Base-by-base conservation (phyloP, 192 early-diverging fungal genomes). In the Geranomyces michiganensis region DNA sequence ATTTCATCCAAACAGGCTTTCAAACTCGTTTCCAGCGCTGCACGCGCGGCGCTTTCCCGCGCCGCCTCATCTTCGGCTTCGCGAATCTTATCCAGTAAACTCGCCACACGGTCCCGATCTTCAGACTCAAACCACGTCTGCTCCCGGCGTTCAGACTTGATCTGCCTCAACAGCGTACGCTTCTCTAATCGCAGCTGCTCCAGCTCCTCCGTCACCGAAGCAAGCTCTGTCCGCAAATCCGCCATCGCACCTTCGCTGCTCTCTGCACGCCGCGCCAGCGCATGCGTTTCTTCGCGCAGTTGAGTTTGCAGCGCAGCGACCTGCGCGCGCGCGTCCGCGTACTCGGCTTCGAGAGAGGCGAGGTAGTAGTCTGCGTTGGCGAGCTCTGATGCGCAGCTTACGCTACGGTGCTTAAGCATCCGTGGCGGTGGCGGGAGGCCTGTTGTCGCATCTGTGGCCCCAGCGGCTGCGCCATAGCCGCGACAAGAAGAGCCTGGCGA, bases 21-120 rank as follows among this genome's bases (percentile, higher is more conserved):
- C n/a, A 62, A 27, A 21, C 26, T 21, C 12, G 12, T n/a, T 43
- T 62, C 60, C 9, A 62, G 22, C 30, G 30, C 41, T 27, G n/a
- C 22, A 27, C 60, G n/a, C 41, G 60, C 60, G 41, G 60, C 10
- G 30, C 22, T 30, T n/a, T 62, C 60, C 60, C 60, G n/a, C 27
- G 30, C 31, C 60, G 30, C 41, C 31, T 62, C 60, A 9, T 62
- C 60, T 27, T 62, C 60, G 0, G 60, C 60, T 43, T 62, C 60
- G 12, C 30, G 60, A 12, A 62, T 30, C 26, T 43, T 31, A 9
- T 22, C 30, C n/a, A 62, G n/a, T n/a, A 62, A n/a, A 0, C 9
- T 27, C 30, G 30, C 60, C 10, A 62, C 7, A 22, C 21, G n/a
- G 30, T 62, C 60, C 41, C 60, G 24, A 22, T 62, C 60, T 62